These are phyloP conservation scores for Quaeritorhiza haematococci DNA, from an alignment of 371 early-diverging fungal species.

Conservation along the genomic window DNA sequence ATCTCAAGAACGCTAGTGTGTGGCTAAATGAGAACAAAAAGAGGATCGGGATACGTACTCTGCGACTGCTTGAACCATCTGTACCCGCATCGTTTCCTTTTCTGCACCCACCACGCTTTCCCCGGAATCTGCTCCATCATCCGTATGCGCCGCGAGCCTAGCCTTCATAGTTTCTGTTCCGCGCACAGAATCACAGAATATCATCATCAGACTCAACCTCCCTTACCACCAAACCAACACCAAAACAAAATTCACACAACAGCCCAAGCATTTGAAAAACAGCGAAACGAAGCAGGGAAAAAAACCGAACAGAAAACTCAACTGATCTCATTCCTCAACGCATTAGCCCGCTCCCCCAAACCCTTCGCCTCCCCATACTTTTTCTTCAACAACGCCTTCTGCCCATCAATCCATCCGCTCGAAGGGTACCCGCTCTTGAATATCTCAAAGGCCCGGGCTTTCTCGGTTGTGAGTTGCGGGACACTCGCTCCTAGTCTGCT, in stretches of 20 bases:
- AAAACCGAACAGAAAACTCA: slow-evolving; percentile 1
- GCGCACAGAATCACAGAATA: too few relatives aligned
- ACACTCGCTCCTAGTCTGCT: too few relatives aligned
- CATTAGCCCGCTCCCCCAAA: slow-evolving; percentile 40
- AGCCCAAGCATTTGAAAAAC: background rate
- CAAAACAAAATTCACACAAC: slow-evolving; percentile 2
- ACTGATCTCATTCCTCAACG: slow-evolving; percentile 39
- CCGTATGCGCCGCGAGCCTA: too few relatives aligned
- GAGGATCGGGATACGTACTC: too few relatives aligned
- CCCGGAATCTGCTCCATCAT: too few relatives aligned
- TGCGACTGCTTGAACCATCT: too few relatives aligned
- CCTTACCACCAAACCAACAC: background rate
- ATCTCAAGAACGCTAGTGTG: too few relatives aligned
- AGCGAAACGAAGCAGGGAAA: background rate
- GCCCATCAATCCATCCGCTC: slow-evolving; percentile 42
- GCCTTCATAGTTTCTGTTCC: slow-evolving; percentile 17
- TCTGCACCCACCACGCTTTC: slow-evolving; percentile 9
- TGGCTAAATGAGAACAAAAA: too few relatives aligned
- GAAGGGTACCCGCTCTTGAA: slow-evolving; percentile 42
- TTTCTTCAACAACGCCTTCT: slow-evolving; percentile 40
- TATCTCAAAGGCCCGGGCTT: slow-evolving; percentile 44
- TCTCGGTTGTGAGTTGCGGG: slow-evolving; percentile 36
- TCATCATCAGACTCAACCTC: background rate
- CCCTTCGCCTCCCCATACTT: slow-evolving; percentile 47
- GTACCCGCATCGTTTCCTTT: too few relatives aligned